phyloP scores from a whole-genome alignment of 495 filamentous ascomycete species.

The Tuber umbilicatum region DNA sequence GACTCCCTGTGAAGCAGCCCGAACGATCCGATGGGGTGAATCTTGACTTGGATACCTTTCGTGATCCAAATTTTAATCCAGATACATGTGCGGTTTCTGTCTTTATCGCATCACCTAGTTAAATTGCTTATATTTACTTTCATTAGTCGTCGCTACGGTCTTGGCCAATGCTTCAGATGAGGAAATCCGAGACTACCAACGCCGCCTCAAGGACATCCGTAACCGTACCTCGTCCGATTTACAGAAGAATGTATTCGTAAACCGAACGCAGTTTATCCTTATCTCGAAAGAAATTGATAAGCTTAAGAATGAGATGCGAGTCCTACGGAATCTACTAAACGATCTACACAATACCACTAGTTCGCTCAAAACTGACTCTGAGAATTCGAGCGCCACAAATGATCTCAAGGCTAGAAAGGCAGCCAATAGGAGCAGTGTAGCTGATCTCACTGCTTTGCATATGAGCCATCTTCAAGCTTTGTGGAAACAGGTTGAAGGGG shows the following conservation, averaged over 20 bases:
- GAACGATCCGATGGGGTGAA: conserved; percentile 42
- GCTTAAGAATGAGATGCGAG: conserved; percentile 91
- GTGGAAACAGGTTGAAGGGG: conserved; percentile 93
- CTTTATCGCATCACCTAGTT: background rate
- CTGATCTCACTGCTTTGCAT: conserved; percentile 93
- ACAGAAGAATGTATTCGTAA: conserved; percentile 95
- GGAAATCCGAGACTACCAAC: conserved; percentile 80
- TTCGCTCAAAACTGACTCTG: conserved; percentile 39
- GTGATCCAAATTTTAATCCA: conserved; percentile 70
- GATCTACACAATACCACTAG: conserved; percentile 54
- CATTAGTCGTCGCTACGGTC: conserved; percentile 63
- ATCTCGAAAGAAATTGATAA: conserved; percentile 99
- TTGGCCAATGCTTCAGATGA: conserved; percentile 89
- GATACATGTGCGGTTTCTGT: conserved; percentile 49
- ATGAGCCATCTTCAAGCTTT: conserved; percentile 76
- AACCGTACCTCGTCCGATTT: conserved; percentile 78
- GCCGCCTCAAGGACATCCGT: conserved; percentile 67
- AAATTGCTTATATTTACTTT: background rate
- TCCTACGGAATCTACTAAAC: conserved; percentile 76
- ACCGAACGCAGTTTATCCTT: conserved; percentile 96
- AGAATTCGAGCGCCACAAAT: conserved; percentile 43
- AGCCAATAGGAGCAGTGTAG: conserved; percentile 73
- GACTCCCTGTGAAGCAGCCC: conserved; percentile 23
- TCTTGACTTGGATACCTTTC: conserved; percentile 65
- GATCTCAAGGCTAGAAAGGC: conserved; percentile 52